Evolutionary conservation across 495 filamentous ascomycete species (phyloP), one percentile per base, ranked within the genome.

Genomic region (Podospora pseudocomata): DNA sequence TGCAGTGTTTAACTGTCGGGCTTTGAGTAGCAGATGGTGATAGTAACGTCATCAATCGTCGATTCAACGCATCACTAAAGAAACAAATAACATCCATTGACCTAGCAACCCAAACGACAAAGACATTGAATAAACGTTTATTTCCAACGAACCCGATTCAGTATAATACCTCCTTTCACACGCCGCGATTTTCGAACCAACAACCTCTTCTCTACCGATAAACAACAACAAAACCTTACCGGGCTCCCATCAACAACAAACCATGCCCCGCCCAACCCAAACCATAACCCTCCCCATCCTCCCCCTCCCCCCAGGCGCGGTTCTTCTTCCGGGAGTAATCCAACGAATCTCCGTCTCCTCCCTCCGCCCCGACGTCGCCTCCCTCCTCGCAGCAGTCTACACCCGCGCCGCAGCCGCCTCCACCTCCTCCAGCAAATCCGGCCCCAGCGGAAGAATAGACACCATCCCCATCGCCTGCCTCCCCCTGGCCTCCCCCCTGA

Each of bases 281-380:
- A 75, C 79, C 26, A 74, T 73, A 15, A 79, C 79, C 67, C 80
- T 96, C 26, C 90, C 92, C 56, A 78, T 97, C 69, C 88, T 97
- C 63, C 89, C 91, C 23, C 84, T 96, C 28, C 85, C 91, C 20
- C 87, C 88, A 68, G 88, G 87, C 72, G 84, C 84, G 49, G 90
- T 96, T 53, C 86, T 97, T 28, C 85, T 97, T 0, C 94, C 93
- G 23, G 92, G 93, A 62, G 87, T 90, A 19, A 89, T 91, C 54
- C 80, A 93, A 32, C 87, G 92, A 67, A 88, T 97, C 62, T 86
- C 91, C 20, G 87, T 96, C 26, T 77, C 81, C 15, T 81, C 87
- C 28, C 90, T 89, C 76, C 90, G 93, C 16, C 86, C 91, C 34
- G 94, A 97, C 75, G 87, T 97, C 66, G 87, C 90, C 57, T 90